Evolutionary conservation across 2,329 filamentous ascomycete genomes (phyloP).

Genomic region (Scleromitrula shiraiana): DNA sequence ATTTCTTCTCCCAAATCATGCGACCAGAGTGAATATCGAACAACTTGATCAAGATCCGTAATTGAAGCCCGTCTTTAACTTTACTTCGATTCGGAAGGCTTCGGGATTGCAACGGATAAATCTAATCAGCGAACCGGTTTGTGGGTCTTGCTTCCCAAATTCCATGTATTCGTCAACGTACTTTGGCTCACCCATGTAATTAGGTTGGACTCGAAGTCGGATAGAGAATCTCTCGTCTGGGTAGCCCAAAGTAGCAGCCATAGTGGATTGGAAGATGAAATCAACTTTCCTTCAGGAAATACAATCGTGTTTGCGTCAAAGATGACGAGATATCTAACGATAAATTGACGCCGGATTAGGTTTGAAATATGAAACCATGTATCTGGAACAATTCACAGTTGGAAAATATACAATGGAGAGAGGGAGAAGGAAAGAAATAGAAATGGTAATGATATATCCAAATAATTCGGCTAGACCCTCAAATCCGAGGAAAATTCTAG

Average conservation of each 20-base stretch:
- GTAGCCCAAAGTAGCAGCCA: not conserved
- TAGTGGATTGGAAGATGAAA: no score
- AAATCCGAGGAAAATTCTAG: no score
- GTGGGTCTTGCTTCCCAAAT: not conserved
- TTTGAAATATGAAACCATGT: no score
- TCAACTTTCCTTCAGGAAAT: not conserved
- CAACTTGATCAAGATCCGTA: not conserved
- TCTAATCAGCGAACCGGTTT: not conserved
- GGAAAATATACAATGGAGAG: no score
- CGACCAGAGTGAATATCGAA: not conserved
- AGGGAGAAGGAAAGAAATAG: no score
- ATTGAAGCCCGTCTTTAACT: not conserved
- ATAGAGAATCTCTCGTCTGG: not conserved
- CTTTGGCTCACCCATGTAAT: not conserved
- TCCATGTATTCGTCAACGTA: slow-evolving; percentile 4
- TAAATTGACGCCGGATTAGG: no score
- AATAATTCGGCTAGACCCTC: no score
- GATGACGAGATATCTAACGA: not conserved
- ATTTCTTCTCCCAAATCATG: not conserved
- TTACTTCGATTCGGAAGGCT: not conserved
- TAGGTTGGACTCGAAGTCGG: not conserved
- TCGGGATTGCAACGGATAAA: not conserved
- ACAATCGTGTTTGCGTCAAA: no score
- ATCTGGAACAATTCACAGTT: no score
- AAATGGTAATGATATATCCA: no score